Evolutionary conservation across 2,329 filamentous ascomycete genomes (phyloP).

Genomic region (Scleromitrula shiraiana): DNA sequence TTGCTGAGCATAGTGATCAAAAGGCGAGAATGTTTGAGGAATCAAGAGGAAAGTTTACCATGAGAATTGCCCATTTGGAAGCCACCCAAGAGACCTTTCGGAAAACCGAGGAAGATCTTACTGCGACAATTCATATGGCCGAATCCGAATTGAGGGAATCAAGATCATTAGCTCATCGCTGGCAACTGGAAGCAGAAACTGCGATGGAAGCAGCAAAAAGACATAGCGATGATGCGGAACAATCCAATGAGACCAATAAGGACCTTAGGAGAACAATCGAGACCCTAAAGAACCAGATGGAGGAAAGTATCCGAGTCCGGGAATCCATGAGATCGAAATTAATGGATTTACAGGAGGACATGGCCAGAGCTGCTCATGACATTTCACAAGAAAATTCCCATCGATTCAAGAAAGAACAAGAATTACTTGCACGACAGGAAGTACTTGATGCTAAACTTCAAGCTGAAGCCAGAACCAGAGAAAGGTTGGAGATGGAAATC

Average conservation of each 20-base stretch:
- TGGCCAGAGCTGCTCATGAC: slow-evolving; percentile 69
- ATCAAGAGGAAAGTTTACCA: slow-evolving; percentile 43
- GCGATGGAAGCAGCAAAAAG: slow-evolving; percentile 56
- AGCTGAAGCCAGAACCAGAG: slow-evolving; percentile 62
- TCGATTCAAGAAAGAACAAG: slow-evolving; percentile 71
- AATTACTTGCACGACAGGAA: slow-evolving; percentile 70
- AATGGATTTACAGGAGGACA: slow-evolving; percentile 77
- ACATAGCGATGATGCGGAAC: slow-evolving; percentile 50
- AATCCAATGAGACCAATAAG: slow-evolving; percentile 55
- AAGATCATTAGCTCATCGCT: slow-evolving; percentile 50
- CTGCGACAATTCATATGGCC: slow-evolving; percentile 44
- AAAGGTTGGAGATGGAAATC: slow-evolving; percentile 59
- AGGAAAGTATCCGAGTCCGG: slow-evolving; percentile 77
- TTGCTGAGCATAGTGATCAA: slow-evolving; percentile 61
- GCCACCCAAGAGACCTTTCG: slow-evolving; percentile 52
- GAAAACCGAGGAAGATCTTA: slow-evolving; percentile 47
- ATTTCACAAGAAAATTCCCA: slow-evolving; percentile 75
- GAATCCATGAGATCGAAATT: slow-evolving; percentile 81
- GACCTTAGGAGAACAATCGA: slow-evolving; percentile 67
- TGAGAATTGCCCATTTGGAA: slow-evolving; percentile 60
- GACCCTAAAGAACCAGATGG: slow-evolving; percentile 67
- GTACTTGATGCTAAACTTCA: slow-evolving; percentile 71
- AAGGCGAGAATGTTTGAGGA: slow-evolving; percentile 55
- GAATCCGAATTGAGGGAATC: slow-evolving; percentile 49
- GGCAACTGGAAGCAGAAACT: slow-evolving; percentile 54